Conservation (phyloP, 441 rosid genomes). For the Pelargonium fulgidum region DNA sequence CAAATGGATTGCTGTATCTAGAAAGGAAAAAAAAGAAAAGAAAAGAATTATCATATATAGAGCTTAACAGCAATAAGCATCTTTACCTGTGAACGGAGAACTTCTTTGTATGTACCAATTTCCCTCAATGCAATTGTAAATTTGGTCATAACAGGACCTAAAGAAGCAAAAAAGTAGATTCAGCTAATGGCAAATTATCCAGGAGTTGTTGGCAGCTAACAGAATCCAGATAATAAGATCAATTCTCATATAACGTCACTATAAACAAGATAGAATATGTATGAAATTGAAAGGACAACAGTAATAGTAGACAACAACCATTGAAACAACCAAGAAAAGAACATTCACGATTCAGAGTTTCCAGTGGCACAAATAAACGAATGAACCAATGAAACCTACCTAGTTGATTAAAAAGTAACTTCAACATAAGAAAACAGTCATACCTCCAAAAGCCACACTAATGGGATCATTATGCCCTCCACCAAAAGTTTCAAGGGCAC, state of each 20-base stretch:
- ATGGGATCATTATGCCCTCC: slow-evolving; percentile 99
- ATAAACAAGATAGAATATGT: not conserved
- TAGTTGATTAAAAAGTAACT: slow-evolving; percentile 10
- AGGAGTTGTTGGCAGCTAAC: slow-evolving; percentile 1
- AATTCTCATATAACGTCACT: not conserved
- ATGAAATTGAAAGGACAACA: not conserved
- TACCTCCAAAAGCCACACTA: slow-evolving; percentile 98
- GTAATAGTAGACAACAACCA: not conserved
- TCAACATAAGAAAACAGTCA: slow-evolving; percentile 15
- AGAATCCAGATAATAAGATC: not conserved
- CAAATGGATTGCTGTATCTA: not conserved
- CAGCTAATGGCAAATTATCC: not conserved
- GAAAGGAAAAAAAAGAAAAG: not conserved
- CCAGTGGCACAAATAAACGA: slow-evolving; percentile 8
- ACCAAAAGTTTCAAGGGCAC: slow-evolving; percentile 96
- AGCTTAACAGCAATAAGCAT: not conserved
- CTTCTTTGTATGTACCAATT: slow-evolving; percentile 98
- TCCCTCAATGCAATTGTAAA: slow-evolving; percentile 98
- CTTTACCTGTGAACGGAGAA: slow-evolving; percentile 90
- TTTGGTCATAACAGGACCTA: slow-evolving; percentile 99
- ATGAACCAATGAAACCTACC: not conserved
- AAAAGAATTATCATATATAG: not conserved
- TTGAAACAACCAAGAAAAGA: slow-evolving; percentile 6
- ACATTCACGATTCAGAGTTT: not conserved
- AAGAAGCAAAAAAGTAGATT: slow-evolving; percentile 17